Percentiles rank a stretch among this genome's conserved stretches.
These are phyloP conservation scores for Cylindricascospora bacillispora DNA, from an alignment of 1,139 yeast genomes.

Conservation along the genomic window DNA sequence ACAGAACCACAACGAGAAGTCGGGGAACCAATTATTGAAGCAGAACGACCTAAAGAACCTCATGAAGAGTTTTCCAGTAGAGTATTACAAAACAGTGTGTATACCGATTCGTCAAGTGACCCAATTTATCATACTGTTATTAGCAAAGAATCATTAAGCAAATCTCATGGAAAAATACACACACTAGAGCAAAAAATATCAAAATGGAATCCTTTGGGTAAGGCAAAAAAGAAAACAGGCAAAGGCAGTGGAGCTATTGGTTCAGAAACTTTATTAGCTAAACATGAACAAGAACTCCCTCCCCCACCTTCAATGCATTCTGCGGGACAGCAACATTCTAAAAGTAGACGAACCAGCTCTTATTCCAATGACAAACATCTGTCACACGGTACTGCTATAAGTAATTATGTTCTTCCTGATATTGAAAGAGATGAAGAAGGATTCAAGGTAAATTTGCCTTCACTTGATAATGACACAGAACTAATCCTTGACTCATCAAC, in stretches of 20 bases:
- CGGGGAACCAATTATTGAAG: not conserved
- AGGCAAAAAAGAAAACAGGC: slow-evolving; percentile 16
- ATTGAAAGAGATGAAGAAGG: slow-evolving; percentile 17
- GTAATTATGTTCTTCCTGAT: slow-evolving; percentile 17
- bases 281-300: too few species aligned
- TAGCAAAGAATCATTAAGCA: slow-evolving; percentile 10
- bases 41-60: slow-evolving; percentile 1
- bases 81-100: slow-evolving; percentile 6
- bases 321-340: not conserved
- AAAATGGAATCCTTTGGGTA: slow-evolving; percentile 20
- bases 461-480: not conserved
- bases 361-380: slow-evolving; percentile 5
- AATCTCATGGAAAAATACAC: slow-evolving; percentile 2
- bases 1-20: slow-evolving; percentile 1
- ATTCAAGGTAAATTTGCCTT: slow-evolving; percentile 16
- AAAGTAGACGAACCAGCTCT: not conserved
- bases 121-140: slow-evolving; percentile 18
- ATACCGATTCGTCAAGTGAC: slow-evolving; percentile 2
- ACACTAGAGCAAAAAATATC: slow-evolving; percentile 14
- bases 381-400: slow-evolving; percentile 8
- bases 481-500: not conserved
- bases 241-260: slow-evolving; percentile 4
- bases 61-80: slow-evolving; percentile 17
- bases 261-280: too few species aligned
- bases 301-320: slow-evolving; percentile 1